A percentile compares a stretch with the other conserved stretches of the same genome.
phyloP scores from a whole-genome alignment of 2,329 filamentous ascomycete species.

The Chaetoscypha palmicola region DNA sequence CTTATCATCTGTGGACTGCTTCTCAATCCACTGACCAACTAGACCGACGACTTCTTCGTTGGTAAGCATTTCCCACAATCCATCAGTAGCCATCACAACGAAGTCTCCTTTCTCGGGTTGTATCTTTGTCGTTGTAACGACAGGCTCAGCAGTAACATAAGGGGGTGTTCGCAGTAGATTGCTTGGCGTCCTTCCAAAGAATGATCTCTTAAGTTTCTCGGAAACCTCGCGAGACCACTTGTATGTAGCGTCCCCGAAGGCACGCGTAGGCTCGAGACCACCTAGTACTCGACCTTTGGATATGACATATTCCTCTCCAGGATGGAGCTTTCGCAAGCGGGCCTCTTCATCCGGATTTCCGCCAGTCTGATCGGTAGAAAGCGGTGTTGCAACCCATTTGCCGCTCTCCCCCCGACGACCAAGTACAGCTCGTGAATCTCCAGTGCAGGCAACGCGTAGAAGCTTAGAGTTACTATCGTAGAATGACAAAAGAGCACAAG shows the following conservation, averaged over 20 bases:
- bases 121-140: slow-evolving; percentile 89
- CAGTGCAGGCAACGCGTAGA: slow-evolving; percentile 88
- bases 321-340: slow-evolving; percentile 78
- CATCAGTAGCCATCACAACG: slow-evolving; percentile 91
- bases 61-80: slow-evolving; percentile 97
- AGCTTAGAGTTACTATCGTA: slow-evolving; percentile 86
- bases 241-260: slow-evolving; percentile 94
- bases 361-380: slow-evolving; percentile 92
- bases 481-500: slow-evolving; percentile 91
- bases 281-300: slow-evolving; percentile 86
- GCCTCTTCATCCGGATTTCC: slow-evolving; percentile 77
- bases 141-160: slow-evolving; percentile 93
- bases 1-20: slow-evolving; percentile 42
- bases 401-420: slow-evolving; percentile 70
- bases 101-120: slow-evolving; percentile 89
- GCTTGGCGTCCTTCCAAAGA: slow-evolving; percentile 78
- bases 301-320: slow-evolving; percentile 80
- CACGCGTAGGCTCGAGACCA: slow-evolving; percentile 83
- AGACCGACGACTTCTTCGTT: slow-evolving; percentile 97
- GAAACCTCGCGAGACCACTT: slow-evolving; percentile 90
- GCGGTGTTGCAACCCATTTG: slow-evolving; percentile 85
- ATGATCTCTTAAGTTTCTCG: slow-evolving; percentile 71
- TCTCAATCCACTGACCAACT: slow-evolving; percentile 94
- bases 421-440: slow-evolving; percentile 90
- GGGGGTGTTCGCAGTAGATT: slow-evolving; percentile 81